A percentile compares a stretch with the other conserved stretches of the same genome.
phyloP scores from a whole-genome alignment of 2,329 filamentous ascomycete species.

The Chrysoporthe deuterocubensis region DNA sequence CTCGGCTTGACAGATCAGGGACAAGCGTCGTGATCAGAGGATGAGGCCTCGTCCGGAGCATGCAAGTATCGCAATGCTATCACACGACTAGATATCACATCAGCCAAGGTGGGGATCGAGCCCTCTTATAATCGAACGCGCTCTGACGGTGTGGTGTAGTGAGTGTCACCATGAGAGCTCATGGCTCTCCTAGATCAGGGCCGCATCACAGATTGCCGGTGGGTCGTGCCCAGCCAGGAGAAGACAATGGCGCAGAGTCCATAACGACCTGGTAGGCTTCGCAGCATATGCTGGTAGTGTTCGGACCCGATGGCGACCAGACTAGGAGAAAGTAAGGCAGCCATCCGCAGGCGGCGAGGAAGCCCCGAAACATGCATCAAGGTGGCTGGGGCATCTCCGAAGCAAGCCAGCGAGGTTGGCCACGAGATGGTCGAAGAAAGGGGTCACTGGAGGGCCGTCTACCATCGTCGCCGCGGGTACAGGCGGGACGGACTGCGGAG shows the following conservation, averaged over 20 bases:
- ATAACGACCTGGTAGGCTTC: not conserved
- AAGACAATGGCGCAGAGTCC: not conserved
- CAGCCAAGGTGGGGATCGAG: too few species aligned
- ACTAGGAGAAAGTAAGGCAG: not conserved
- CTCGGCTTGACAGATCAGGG: not conserved
- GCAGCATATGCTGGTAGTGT: not conserved
- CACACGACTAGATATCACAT: too few species aligned
- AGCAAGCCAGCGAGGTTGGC: not conserved
- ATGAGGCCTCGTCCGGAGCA: not conserved
- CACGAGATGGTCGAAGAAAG: not conserved
- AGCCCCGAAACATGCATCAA: constrained; percentile 7
- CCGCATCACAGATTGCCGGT: not conserved
- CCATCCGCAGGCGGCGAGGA: not conserved
- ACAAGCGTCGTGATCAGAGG: not conserved
- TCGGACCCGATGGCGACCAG: not conserved
- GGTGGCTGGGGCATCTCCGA: not conserved
- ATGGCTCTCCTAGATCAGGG: not conserved
- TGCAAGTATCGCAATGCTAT: not conserved
- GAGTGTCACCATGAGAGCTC: not conserved
- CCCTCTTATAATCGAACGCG: not conserved
- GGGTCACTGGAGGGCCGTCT: not conserved
- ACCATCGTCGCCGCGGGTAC: not conserved
- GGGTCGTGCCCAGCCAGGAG: not conserved
- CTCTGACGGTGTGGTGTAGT: not conserved
- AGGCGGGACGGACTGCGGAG: not conserved